A percentile compares a stretch with the other conserved stretches of the same genome.
phyloP scores from a whole-genome alignment of 768 basidiomycete genomes.

The Mycena belliarum region DNA sequence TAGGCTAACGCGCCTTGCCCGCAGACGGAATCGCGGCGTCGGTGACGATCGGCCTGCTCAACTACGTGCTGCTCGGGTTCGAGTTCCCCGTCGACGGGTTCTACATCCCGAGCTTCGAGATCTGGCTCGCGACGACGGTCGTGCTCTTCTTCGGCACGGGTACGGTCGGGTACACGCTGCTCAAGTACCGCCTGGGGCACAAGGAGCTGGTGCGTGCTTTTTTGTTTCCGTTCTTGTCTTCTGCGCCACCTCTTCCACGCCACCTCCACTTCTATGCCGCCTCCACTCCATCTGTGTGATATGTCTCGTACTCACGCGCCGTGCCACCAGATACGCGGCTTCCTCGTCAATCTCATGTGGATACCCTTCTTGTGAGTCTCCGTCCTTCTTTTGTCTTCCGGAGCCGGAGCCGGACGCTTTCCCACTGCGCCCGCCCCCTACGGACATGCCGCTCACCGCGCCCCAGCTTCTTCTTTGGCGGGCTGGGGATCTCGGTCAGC shows the following conservation, averaged over 20 bases:
- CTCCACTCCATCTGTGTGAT: too few species aligned
- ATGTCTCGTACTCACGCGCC: too few species aligned
- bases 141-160: conserved; percentile 65
- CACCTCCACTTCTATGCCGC: too few species aligned
- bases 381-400: too few species aligned
- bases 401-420: not conserved
- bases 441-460: not conserved
- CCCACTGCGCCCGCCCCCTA: not conserved
- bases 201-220: conserved; percentile 51
- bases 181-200: conserved; percentile 68
- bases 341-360: conserved; percentile 64
- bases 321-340: conserved; percentile 41
- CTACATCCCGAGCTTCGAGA: conserved; percentile 72
- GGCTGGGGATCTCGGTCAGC: conserved; percentile 69
- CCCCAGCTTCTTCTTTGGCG: conserved; percentile 80
- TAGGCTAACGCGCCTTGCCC: too few species aligned
- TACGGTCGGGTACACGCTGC: conserved; percentile 65
- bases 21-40: conserved; percentile 70
- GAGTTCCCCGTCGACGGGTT: conserved; percentile 65
- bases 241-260: too few species aligned
- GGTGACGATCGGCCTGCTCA: conserved; percentile 60
- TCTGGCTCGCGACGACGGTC: conserved; percentile 74
- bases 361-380: conserved; percentile 72
- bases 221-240: conserved; percentile 75
- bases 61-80: conserved; percentile 70